Evolutionary conservation across 805 yeast genomes (phyloP).

Genomic region (Candida succiphila): DNA sequence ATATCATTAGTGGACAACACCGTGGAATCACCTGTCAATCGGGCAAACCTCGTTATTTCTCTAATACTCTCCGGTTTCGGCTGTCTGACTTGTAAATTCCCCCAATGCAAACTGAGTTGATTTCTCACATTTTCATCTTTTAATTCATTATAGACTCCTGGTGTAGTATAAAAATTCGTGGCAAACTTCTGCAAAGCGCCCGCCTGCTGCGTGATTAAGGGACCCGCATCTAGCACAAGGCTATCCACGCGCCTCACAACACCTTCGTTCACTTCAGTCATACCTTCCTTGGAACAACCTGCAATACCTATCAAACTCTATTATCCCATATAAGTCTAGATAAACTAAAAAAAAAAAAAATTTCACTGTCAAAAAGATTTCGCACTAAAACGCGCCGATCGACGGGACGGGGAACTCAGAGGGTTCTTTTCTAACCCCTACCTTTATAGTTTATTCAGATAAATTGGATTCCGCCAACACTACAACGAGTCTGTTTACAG

Average conservation of each 20-base stretch:
- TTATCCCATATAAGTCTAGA: background rate
- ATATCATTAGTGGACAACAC: conserved; percentile 88
- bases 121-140: conserved; percentile 77
- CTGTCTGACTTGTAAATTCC: conserved; percentile 58
- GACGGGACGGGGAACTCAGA: too few species aligned
- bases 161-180: conserved; percentile 71
- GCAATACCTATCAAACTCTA: too few species aligned
- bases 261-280: too few species aligned
- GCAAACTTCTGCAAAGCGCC: conserved; percentile 66
- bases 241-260: conserved; percentile 35
- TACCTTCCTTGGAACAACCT: too few species aligned
- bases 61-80: conserved; percentile 60
- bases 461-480: too few species aligned
- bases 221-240: conserved; percentile 89
- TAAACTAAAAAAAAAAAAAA: too few species aligned
- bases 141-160: conserved; percentile 82
- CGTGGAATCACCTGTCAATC: conserved; percentile 80
- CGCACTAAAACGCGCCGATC: too few species aligned
- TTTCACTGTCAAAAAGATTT: too few species aligned
- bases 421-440: too few species aligned
- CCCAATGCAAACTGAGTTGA: conserved; percentile 76
- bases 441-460: too few species aligned
- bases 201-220: conserved; percentile 78
- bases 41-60: conserved; percentile 67
- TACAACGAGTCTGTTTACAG: too few species aligned